Base-by-base conservation (phyloP, 106 monocot species). In the Allium sativum region DNA sequence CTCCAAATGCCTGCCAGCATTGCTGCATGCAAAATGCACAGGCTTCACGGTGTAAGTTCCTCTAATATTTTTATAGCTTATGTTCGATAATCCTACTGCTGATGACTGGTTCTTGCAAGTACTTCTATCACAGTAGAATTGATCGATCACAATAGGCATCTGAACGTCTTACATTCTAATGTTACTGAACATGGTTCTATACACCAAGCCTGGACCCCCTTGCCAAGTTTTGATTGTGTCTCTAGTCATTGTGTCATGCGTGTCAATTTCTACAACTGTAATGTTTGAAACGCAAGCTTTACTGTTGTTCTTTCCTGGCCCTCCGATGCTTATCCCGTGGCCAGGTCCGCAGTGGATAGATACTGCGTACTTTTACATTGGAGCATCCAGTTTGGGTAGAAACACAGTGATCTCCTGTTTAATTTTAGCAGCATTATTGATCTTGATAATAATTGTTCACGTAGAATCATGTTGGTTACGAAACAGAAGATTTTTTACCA, bases 201-300 rank as follows among this genome's bases (percentile, higher is more conserved):
- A 52, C 18, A 85, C 93, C 41, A 73, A 80, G 12, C 93, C 93
- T 15, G 85, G 80, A 12, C 88, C 93, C 11, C 93, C 93, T 87
- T 93, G 91, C 91, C 91, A 92, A 61, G 91, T 92, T 75, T 92
- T 92, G 70, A 92, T 92, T 48, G 86, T 67, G 68, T 83, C 83
- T 16, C 81, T 84, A 6, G 73, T 84, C 84, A 81, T 87, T 17
- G 92, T 92, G 59, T 67, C 72, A 47, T 78, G 77, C 73, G 86
- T 77, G 57, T 70, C 72, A 48, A 92, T 65, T 46, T 92, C 72
- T 68, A 81, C 74, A 9, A 92, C 86, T 8, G 91, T 92, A 57
- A 92, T 76, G 70, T 92, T 92, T 20, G 87, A 80, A 5, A 92
- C 92, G 41, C 92, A 92, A 46, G 92, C 92, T 64, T 84, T 92